Evolutionary conservation across 208 protist genomes (phyloP).

Genomic region (Angomonas deanei): DNA sequence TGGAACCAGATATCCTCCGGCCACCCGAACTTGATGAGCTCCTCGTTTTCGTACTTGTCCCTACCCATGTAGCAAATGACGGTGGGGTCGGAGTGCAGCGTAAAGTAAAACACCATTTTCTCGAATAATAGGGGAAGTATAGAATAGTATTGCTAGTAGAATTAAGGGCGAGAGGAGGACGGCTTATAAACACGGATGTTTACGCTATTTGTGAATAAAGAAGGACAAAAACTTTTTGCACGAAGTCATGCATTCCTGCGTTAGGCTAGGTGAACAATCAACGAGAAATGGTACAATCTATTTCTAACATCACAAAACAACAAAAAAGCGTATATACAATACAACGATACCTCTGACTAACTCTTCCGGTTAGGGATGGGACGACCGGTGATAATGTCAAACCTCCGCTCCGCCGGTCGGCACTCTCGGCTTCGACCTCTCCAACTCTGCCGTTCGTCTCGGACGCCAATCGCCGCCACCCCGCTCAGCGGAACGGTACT

Average conservation of each 20-base stretch:
- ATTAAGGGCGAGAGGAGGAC: neutral
- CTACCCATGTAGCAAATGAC: constrained; percentile 96
- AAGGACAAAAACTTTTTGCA: constrained; percentile 9
- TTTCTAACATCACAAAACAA: neutral
- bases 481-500: constrained; percentile 19
- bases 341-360: too few species aligned
- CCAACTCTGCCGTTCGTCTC: constrained; percentile 15
- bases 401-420: constrained; percentile 25
- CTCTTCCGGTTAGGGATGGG: constrained; percentile 6
- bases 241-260: too few species aligned
- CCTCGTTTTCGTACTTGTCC: constrained; percentile 99
- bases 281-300: neutral
- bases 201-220: constrained; percentile 4
- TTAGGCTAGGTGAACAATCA: too few species aligned
- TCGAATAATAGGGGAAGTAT: too few species aligned
- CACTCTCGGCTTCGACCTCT: constrained; percentile 28
- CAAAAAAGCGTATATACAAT: constrained; percentile 5
- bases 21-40: constrained; percentile 96
- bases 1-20: constrained; percentile 99
- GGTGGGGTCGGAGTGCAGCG: constrained; percentile 75
- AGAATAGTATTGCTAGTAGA: too few species aligned
- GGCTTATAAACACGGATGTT: neutral
- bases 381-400: constrained; percentile 67
- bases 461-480: constrained; percentile 9
- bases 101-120: constrained; percentile 92